Conservation (phyloP, 2,329 filamentous ascomycete genomes). For the Exophiala sideris region DNA sequence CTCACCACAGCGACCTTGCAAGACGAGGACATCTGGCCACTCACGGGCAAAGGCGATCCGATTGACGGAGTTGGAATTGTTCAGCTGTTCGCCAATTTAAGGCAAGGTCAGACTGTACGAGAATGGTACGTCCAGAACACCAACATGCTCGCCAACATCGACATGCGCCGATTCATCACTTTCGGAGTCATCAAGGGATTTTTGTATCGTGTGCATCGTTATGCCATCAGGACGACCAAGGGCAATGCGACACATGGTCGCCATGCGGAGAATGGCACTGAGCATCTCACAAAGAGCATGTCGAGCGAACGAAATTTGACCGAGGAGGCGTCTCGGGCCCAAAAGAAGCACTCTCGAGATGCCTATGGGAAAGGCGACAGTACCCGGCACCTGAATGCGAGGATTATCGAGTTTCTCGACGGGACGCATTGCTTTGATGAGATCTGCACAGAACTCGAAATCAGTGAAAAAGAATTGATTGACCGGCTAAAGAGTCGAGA, state of each 20-base stretch:
- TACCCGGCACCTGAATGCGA: slow-evolving; percentile 10
- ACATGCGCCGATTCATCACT: slow-evolving; percentile 86
- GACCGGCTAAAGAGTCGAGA: slow-evolving; percentile 40
- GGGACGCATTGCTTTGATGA: slow-evolving; percentile 50
- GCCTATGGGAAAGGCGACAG: slow-evolving; percentile 3
- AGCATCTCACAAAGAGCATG: slow-evolving; percentile 18
- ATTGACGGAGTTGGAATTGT: slow-evolving; percentile 57
- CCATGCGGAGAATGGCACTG: not conserved
- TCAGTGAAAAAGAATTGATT: slow-evolving; percentile 47
- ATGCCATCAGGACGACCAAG: slow-evolving; percentile 59
- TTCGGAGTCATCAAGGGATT: slow-evolving; percentile 96
- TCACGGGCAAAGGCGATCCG: slow-evolving; percentile 34
- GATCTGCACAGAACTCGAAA: slow-evolving; percentile 49
- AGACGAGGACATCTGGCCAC: slow-evolving; percentile 41
- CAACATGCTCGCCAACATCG: slow-evolving; percentile 69
- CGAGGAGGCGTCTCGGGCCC: slow-evolving; percentile 7
- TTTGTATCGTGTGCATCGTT: slow-evolving; percentile 88
- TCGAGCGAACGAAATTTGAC: slow-evolving; percentile 21
- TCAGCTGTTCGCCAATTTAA: slow-evolving; percentile 79
- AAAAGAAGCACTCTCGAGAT: slow-evolving; percentile 4
- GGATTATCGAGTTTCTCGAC: slow-evolving; percentile 43
- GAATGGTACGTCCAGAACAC: slow-evolving; percentile 80
- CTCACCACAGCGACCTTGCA: slow-evolving; percentile 25
- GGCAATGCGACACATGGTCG: not conserved
- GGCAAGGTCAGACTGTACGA: slow-evolving; percentile 76